These are phyloP conservation scores for Podila verticillata DNA, from an alignment of 192 early-diverging fungal genomes.

Conservation along the genomic window DNA sequence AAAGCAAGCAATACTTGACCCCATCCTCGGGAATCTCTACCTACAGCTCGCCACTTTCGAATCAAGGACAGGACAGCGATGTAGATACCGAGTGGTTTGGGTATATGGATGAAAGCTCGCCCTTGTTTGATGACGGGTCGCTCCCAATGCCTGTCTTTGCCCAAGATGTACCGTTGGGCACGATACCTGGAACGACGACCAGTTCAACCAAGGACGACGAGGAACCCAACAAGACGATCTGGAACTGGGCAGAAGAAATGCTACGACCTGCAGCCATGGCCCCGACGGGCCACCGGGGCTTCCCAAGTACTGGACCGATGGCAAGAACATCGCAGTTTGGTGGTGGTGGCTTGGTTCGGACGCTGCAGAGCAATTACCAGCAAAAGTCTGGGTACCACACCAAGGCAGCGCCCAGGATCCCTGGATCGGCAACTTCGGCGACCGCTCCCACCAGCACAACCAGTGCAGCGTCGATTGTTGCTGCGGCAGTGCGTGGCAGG, in stretches of 20 bases:
- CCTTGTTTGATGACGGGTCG: background rate
- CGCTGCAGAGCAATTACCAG: conserved; percentile 10
- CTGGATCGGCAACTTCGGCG: background rate
- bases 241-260: conserved; percentile 22
- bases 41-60: background rate
- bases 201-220: background rate
- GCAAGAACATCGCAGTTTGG: background rate
- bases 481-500: background rate
- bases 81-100: background rate
- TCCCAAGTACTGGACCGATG: conserved; percentile 8
- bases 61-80: background rate
- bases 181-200: background rate
- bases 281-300: conserved; percentile 19
- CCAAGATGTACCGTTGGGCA: background rate
- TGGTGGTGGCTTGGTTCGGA: conserved; percentile 13
- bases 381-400: conserved; percentile 21
- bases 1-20: background rate
- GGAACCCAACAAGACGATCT: background rate
- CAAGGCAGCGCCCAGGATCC: background rate
- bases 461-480: background rate
- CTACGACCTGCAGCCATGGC: conserved; percentile 11
- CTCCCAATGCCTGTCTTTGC: background rate
- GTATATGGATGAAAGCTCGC: background rate
- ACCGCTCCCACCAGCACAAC: background rate
- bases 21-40: background rate